Percentiles rank a stretch among this genome's conserved stretches.
Conservation (phyloP, 2,329 filamentous ascomycete species). For the Elsinoe ampelina region DNA sequence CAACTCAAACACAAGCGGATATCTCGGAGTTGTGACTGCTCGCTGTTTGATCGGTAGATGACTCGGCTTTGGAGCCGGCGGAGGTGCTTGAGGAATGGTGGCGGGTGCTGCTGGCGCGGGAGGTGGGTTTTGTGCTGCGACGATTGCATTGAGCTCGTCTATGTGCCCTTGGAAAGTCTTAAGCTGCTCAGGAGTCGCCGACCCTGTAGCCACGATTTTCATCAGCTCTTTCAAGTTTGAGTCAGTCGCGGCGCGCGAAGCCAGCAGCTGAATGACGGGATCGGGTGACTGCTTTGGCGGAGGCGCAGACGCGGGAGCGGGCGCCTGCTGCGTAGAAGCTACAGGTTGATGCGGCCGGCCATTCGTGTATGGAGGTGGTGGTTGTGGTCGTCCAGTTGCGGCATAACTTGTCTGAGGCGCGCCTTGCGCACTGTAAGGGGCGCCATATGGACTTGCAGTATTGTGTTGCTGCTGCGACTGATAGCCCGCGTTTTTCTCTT, state of each 20-base stretch:
- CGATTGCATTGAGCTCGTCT: conserved; percentile 58
- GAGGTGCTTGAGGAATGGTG: conserved; percentile 11
- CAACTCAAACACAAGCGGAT: conserved; percentile 62
- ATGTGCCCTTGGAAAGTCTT: conserved; percentile 72
- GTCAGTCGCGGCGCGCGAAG: conserved; percentile 65
- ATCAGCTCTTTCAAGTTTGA: conserved; percentile 66
- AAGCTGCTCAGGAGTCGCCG: conserved; percentile 61
- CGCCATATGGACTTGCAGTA: conserved; percentile 12
- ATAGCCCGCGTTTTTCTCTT: conserved; percentile 17
- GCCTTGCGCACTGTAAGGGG: conserved; percentile 11
- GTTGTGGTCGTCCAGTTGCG: conserved; percentile 17
- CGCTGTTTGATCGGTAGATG: conserved; percentile 43
- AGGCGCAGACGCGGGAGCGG: conserved; percentile 20
- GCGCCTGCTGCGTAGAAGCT: conserved; percentile 17
- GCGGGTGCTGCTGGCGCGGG: conserved; percentile 16
- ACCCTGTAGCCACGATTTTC: conserved; percentile 71
- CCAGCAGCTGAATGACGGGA: conserved; percentile 71
- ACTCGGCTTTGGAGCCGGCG: conserved; percentile 12
- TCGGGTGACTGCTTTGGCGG: conserved; percentile 39
- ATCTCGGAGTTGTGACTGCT: conserved; percentile 44
- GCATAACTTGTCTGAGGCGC: background rate
- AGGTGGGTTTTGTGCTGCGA: conserved; percentile 32
- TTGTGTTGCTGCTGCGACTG: conserved; percentile 18
- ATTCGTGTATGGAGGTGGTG: too few species aligned
- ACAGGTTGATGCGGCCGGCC: too few species aligned